Base-by-base conservation (phyloP, 441 rosid genomes). In the Mallotus repandus region DNA sequence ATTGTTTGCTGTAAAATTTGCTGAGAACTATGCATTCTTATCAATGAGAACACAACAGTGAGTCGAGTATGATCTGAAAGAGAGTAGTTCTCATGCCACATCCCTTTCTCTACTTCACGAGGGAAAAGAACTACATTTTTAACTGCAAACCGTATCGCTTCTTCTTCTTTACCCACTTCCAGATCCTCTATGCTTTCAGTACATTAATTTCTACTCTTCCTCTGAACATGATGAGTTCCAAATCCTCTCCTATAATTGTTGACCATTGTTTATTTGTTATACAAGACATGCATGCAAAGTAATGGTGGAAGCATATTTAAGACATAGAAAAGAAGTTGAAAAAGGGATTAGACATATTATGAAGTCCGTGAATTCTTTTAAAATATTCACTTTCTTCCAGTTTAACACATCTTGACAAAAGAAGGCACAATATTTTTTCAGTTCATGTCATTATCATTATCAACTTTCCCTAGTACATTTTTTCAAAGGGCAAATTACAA, bases 1-100 rank as follows among this genome's bases (percentile, higher is more conserved):
- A 7, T 7, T 2, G n/a, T 2, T 14, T 6, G 43, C 41, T 29
- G 45, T 2, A 41, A 71, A 5, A 65, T 53, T 18, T 21, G 60
- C 21, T 45, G 74, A 11, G 81, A 74, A 74, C 85, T 81, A 2
- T 75, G 85, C 82, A 94, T 82, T 78, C 81, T 86, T 63, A 87
- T 86, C 0, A 93, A 97, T 18, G 92, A 86, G 72, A 95, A 95
- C 41, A 87, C 92, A 15, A 87, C 98, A 0, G 94, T 91, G 70
- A 92, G 99, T 43, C 90, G 87, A 68, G 98, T 96, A 73, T 94
- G 99, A 76, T 94, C 99, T 0, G 98, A 95, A 9, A 95, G 89
- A 48, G 86, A 89, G 80, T 95, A 92, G 80, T 86, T 83, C 72
- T 92, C 96, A 0, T 98, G 99, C 98, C 98, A 95, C 79, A 74